A percentile compares a stretch with the other conserved stretches of the same genome.
Evolutionary conservation across 2,329 filamentous ascomycete genomes (phyloP).

Genomic region (Penicillium expansum): DNA sequence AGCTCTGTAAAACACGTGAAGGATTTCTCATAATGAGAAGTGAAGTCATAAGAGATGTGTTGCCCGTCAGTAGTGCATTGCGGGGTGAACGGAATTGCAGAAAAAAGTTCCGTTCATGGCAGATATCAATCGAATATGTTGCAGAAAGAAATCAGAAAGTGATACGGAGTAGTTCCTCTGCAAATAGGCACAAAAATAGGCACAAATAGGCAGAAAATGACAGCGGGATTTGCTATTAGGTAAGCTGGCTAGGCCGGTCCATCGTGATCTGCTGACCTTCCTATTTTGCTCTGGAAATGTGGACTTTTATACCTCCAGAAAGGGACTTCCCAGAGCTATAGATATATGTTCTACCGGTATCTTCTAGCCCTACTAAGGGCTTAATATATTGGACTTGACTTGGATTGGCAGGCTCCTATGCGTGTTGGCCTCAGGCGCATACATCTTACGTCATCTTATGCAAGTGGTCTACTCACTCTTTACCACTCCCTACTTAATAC

Average conservation of each 20-base stretch:
- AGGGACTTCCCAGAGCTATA: background rate
- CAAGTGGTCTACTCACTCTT: background rate
- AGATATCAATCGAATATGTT: background rate
- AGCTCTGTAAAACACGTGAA: background rate
- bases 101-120: slow-evolving; percentile 5
- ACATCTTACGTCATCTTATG: background rate
- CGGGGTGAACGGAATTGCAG: background rate
- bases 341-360: background rate
- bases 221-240: background rate
- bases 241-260: slow-evolving; percentile 6
- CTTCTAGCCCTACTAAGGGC: background rate
- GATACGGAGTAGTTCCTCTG: slow-evolving; percentile 1
- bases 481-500: too few relatives aligned
- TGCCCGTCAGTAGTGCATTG: slow-evolving; percentile 7
- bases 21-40: slow-evolving; percentile 10
- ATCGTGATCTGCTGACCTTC: slow-evolving; percentile 8
- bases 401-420: background rate
- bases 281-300: background rate
- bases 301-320: background rate
- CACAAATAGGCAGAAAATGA: slow-evolving; percentile 7
- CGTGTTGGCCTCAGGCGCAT: background rate
- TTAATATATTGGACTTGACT: background rate
- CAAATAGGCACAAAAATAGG: slow-evolving; percentile 6
- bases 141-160: background rate
- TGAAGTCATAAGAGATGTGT: background rate